Base-by-base conservation (phyloP, 371 early-diverging fungal genomes). In the Circinella minor region DNA sequence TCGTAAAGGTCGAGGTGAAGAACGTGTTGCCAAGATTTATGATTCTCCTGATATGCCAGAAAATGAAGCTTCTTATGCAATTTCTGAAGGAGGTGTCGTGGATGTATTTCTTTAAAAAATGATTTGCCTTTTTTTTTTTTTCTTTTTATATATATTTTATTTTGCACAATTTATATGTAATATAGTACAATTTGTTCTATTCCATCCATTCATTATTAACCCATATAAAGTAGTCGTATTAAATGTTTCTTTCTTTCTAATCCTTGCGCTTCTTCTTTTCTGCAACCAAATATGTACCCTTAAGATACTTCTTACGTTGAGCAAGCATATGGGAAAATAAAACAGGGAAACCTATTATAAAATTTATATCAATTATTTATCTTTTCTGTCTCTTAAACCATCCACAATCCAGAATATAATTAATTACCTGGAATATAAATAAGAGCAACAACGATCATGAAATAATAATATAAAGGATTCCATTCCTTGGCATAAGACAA, bases 301-400 rank as follows among this genome's bases (percentile, higher is more conserved):
- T 64, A 27, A 95, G 80, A 63, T 89, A 88, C 79, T 93, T 94
- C 64, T 84, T 81, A 67, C 97, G 90, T 82, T 97, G 97, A 60
- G 85, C 79, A 55, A 94, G 86, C 98, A 97, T 97, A 79, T 97
- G 93, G 4, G 90, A 89, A 81, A 95, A 96, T 86, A 96, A 88
- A 65, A 88, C 81, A 73, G 88, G 94, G 80, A 96, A 93, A 11
- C 94, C 81, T 81, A 71, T 43, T n/a, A 13, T 4, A 68, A 51
- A 18, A 55, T 62, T 27, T 47, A 47, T 47, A 15, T 3, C 3
- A 15, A 47, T 47, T 0, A 47, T 0, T 0, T 47, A 47, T 17
- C 5, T 7, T 51, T n/a, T 15, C 51, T 17, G 8, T 5, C 51
- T 51, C 51, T 51, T 51, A 51, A 17, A 47, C 15, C 47, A 9